Evolutionary conservation across 306 rosid genomes (phyloP).

Genomic region (Vicia villosa): DNA sequence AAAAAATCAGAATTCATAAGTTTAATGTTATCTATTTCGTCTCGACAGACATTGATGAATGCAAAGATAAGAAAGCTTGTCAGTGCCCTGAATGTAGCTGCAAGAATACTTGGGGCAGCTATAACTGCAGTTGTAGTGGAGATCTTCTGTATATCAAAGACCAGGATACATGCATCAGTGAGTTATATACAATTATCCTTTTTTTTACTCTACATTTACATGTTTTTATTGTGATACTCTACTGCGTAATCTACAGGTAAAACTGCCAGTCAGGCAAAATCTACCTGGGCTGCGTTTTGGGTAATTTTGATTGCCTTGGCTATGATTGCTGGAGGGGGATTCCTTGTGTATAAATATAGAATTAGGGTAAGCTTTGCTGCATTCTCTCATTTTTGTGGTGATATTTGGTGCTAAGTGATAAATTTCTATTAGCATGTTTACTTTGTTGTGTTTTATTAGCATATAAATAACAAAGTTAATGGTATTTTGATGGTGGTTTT

Average conservation of each 20-base stretch:
- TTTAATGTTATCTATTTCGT: slow-evolving; percentile 17
- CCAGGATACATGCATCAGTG: slow-evolving; percentile 92
- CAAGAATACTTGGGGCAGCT: slow-evolving; percentile 91
- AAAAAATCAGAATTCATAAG: slow-evolving; percentile 15
- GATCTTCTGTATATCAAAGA: slow-evolving; percentile 82
- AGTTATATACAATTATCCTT: slow-evolving; percentile 43
- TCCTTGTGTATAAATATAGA: slow-evolving; percentile 90
- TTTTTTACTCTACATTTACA: slow-evolving; percentile 10
- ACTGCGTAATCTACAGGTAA: slow-evolving; percentile 67
- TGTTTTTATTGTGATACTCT: slow-evolving; percentile 26
- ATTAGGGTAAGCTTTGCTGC: slow-evolving; percentile 66
- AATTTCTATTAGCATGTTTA: slow-evolving; percentile 6
- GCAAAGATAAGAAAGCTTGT: slow-evolving; percentile 83
- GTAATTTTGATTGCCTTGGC: slow-evolving; percentile 72
- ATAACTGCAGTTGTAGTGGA: slow-evolving; percentile 75
- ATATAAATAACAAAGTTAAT: slow-evolving; percentile 1
- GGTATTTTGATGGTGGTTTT: slow-evolving; percentile 41
- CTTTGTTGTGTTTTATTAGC: slow-evolving; percentile 1
- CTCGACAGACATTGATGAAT: slow-evolving; percentile 74
- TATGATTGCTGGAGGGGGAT: slow-evolving; percentile 85
- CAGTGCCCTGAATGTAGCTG: slow-evolving; percentile 91
- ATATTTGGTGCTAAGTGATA: slow-evolving; percentile 17
- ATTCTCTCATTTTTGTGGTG: slow-evolving; percentile 33
- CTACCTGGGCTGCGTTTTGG: slow-evolving; percentile 87
- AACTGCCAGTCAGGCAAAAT: slow-evolving; percentile 60